Percentiles rank a stretch among this genome's conserved stretches.
Conservation (phyloP, 331 rosid genomes). For the Telfairia occidentalis region DNA sequence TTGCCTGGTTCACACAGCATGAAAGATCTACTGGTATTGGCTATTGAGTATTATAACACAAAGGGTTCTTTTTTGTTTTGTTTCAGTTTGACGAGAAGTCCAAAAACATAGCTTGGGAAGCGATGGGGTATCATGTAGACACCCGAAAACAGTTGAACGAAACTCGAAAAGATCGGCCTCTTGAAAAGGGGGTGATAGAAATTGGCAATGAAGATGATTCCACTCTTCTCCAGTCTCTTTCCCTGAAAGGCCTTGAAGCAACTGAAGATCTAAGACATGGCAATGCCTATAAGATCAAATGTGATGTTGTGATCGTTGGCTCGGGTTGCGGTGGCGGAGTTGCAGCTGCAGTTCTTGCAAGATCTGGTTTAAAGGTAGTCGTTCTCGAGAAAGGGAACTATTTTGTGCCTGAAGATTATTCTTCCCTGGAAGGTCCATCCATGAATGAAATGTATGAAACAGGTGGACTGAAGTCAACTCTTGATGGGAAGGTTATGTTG, state of each 20-base stretch:
- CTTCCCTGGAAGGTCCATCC: slow-evolving; percentile 73
- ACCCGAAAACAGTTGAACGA: slow-evolving; percentile 24
- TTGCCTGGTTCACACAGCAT: neutral
- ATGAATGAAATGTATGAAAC: slow-evolving; percentile 55
- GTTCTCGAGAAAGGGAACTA: slow-evolving; percentile 81
- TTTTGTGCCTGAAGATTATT: slow-evolving; percentile 59
- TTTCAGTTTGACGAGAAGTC: slow-evolving; percentile 45
- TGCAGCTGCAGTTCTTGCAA: slow-evolving; percentile 85
- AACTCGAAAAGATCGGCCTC: slow-evolving; percentile 47
- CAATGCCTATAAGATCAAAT: slow-evolving; percentile 48
- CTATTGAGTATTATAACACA: neutral
- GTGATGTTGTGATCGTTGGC: slow-evolving; percentile 72
- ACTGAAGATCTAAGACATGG: slow-evolving; percentile 25
- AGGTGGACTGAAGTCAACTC: slow-evolving; percentile 43
- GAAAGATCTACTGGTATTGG: neutral
- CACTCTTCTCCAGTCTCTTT: slow-evolving; percentile 41
- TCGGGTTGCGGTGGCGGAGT: slow-evolving; percentile 96
- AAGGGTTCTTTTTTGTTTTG: neutral
- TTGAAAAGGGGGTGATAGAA: slow-evolving; percentile 58
- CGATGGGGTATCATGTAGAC: slow-evolving; percentile 39
- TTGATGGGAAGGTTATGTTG: slow-evolving; percentile 60
- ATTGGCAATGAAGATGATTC: slow-evolving; percentile 36
- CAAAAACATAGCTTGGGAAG: slow-evolving; percentile 55
- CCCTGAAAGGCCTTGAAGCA: slow-evolving; percentile 51
- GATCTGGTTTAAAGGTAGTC: slow-evolving; percentile 59